These are phyloP conservation scores for Mucuna pruriens DNA, from an alignment of 306 rosid species.

Conservation along the genomic window DNA sequence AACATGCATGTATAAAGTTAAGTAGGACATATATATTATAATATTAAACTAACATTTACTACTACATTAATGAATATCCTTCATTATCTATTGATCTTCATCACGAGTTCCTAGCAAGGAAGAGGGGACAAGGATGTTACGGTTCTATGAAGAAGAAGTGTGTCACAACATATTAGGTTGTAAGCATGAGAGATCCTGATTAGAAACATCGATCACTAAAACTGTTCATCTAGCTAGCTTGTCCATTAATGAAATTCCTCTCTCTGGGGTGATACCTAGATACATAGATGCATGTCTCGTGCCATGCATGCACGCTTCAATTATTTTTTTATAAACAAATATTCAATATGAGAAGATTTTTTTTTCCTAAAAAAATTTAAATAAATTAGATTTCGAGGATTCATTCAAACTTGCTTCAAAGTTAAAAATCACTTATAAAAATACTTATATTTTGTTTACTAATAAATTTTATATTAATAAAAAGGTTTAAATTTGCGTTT, in stretches of 20 bases:
- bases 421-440: no score
- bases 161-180: background rate
- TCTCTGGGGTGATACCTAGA: background rate
- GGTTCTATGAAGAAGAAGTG: background rate
- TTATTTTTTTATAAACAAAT: no score
- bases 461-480: no score
- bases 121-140: slow-evolving; percentile 26
- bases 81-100: background rate
- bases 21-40: background rate
- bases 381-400: no score
- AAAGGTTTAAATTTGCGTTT: no score
- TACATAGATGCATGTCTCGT: background rate
- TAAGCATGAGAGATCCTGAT: background rate
- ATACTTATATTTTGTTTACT: no score
- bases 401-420: no score
- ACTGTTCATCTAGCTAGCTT: slow-evolving; percentile 12
- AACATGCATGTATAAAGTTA: background rate
- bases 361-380: no score
- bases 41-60: background rate
- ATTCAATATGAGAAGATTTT: no score
- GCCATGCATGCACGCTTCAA: background rate
- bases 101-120: background rate
- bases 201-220: background rate
- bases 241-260: slow-evolving; percentile 9
- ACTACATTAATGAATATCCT: background rate